Conservation (phyloP, 805 yeast genomes). For the Lachancea waltii region DNA sequence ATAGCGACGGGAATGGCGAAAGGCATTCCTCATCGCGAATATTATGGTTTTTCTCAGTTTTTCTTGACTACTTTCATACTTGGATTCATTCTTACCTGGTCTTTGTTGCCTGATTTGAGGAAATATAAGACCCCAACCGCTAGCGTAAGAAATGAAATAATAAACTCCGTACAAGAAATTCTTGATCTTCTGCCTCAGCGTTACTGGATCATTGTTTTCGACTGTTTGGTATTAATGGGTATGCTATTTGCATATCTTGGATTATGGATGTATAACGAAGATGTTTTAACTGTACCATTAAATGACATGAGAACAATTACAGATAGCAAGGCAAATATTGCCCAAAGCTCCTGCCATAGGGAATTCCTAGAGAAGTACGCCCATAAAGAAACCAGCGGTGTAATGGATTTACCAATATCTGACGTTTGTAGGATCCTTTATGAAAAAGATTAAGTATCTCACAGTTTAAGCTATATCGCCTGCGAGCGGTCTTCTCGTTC, state of each 20-base stretch:
- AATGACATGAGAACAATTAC: conserved; percentile 57
- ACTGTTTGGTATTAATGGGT: conserved; percentile 59
- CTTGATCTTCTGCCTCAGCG: conserved; percentile 75
- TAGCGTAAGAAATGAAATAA: conserved; percentile 19
- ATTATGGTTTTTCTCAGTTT: conserved; percentile 80
- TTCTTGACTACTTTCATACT: conserved; percentile 56
- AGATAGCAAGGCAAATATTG: conserved; percentile 52
- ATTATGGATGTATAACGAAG: conserved; percentile 68
- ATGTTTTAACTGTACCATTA: conserved; percentile 55
- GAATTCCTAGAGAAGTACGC: conserved; percentile 34
- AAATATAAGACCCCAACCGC: conserved; percentile 14
- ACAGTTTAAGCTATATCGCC: too few species aligned
- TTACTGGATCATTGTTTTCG: conserved; percentile 84
- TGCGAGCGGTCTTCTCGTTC: too few species aligned
- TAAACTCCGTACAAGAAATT: conserved; percentile 37
- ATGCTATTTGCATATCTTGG: conserved; percentile 71
- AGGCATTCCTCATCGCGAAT: conserved; percentile 42
- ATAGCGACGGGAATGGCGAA: not conserved
- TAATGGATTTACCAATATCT: conserved; percentile 75
- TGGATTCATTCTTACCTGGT: conserved; percentile 62
- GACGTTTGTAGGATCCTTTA: conserved; percentile 64
- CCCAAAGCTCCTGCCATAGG: conserved; percentile 17
- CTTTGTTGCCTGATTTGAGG: conserved; percentile 47
- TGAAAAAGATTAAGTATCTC: conserved; percentile 9
- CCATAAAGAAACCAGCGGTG: conserved; percentile 67